Percentiles rank a stretch among this genome's conserved stretches.
Evolutionary conservation across 176 grass and related monocot species (phyloP).

Genomic region (Metroxylon sagu): DNA sequence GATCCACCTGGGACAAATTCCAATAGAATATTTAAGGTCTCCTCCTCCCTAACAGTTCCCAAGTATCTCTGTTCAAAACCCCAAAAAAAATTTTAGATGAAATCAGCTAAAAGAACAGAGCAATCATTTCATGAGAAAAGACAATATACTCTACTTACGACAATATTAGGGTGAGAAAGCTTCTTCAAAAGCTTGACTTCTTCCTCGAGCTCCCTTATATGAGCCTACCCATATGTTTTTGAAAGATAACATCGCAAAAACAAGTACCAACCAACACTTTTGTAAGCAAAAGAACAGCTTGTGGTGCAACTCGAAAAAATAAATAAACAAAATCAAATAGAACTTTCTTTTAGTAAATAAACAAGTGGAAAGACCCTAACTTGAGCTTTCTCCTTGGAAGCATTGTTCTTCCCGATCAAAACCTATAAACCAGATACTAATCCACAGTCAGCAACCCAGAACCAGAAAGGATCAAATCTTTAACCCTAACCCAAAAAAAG

Average conservation of each 20-base stretch:
- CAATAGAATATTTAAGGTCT: constrained; percentile 77
- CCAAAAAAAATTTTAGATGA: background rate
- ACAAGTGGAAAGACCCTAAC: constrained; percentile 29
- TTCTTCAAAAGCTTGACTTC: constrained; percentile 98
- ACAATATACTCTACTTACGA: constrained; percentile 50
- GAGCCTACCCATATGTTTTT: constrained; percentile 43
- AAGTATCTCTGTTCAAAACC: constrained; percentile 70
- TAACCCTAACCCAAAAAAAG: background rate
- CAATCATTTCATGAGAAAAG: background rate
- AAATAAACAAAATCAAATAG: no score
- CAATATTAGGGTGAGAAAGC: constrained; percentile 86
- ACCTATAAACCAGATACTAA: constrained; percentile 41
- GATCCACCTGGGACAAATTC: constrained; percentile 98
- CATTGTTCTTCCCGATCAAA: constrained; percentile 65
- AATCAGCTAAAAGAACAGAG: background rate
- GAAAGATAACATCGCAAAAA: background rate
- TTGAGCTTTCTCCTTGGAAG: constrained; percentile 88
- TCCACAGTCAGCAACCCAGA: background rate
- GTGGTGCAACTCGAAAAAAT: no score
- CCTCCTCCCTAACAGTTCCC: constrained; percentile 84
- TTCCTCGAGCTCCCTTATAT: constrained; percentile 92
- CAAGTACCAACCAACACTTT: background rate
- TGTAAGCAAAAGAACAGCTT: background rate
- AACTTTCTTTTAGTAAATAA: no score
- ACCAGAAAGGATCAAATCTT: background rate